These are phyloP conservation scores for Senna tora DNA, from an alignment of 306 rosid species.

Conservation along the genomic window DNA sequence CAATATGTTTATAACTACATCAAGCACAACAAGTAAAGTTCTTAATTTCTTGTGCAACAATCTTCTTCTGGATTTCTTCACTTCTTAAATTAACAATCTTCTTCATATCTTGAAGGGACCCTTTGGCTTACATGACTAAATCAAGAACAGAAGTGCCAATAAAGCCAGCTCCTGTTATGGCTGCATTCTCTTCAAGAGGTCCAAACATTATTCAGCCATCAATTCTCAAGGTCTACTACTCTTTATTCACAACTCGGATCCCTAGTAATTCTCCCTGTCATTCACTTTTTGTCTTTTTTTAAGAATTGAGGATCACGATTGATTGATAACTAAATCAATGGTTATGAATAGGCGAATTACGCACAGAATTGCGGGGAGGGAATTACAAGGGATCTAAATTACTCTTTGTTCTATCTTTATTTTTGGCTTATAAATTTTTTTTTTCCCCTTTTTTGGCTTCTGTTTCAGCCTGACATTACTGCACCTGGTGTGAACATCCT, in stretches of 20 bases:
- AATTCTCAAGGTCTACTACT: conserved; percentile 72
- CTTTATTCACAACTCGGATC: too few relatives aligned
- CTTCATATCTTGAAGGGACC: conserved; percentile 42
- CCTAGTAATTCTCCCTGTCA: too few relatives aligned
- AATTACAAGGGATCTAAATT: too few relatives aligned
- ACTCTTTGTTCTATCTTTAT: not conserved
- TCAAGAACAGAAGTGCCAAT: conserved; percentile 43
- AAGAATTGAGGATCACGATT: too few relatives aligned
- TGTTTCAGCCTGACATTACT: conserved; percentile 62
- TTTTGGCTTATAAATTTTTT: not conserved
- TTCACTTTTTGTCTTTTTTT: too few relatives aligned
- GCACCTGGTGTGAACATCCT: conserved; percentile 68
- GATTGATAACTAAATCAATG: too few relatives aligned
- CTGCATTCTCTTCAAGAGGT: conserved; percentile 78
- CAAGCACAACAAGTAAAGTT: conserved; percentile 51
- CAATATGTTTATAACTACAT: conserved; percentile 46
- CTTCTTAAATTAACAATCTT: not conserved
- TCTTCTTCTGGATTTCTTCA: not conserved
- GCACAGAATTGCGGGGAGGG: too few relatives aligned
- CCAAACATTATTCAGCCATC: conserved; percentile 51
- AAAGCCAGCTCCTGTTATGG: conserved; percentile 61
- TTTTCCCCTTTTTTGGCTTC: not conserved
- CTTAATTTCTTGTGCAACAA: not conserved
- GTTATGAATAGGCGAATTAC: too few relatives aligned
- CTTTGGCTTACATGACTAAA: conserved; percentile 51